Conservation (phyloP, 345 rosid genomes). For the Kandelia obovata region DNA sequence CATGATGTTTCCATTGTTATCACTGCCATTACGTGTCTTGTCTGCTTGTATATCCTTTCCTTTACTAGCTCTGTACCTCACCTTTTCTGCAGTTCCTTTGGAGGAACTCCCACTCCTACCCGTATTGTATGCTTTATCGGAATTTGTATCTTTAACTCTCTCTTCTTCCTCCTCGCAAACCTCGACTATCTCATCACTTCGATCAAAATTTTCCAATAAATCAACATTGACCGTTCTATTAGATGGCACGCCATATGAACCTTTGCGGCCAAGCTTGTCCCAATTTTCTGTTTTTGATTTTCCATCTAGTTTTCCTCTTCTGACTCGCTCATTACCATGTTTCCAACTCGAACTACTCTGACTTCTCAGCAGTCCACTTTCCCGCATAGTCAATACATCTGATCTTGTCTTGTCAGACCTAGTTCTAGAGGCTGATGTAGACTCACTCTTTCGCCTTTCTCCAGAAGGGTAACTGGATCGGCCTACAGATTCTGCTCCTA, state of each 20-base stretch:
- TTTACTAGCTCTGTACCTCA: conserved; percentile 12
- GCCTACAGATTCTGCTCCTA: conserved; percentile 22
- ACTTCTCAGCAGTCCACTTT: conserved; percentile 26
- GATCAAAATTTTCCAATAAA: conserved; percentile 15
- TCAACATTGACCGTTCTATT: conserved; percentile 6
- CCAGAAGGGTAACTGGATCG: conserved; percentile 16
- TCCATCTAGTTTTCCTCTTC: conserved; percentile 31
- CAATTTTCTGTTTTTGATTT: conserved; percentile 14
- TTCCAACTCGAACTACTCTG: conserved; percentile 21
- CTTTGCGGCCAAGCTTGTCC: conserved; percentile 16
- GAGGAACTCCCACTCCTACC: conserved; percentile 21
- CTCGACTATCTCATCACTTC: conserved; percentile 41
- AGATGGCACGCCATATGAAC: conserved; percentile 19
- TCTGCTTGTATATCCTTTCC: conserved; percentile 24
- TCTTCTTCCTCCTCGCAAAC: conserved; percentile 28
- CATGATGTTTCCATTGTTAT: conserved; percentile 27
- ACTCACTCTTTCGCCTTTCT: conserved; percentile 20
- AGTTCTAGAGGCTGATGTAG: conserved; percentile 26
- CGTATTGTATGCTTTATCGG: conserved; percentile 22
- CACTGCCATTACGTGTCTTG: conserved; percentile 1
- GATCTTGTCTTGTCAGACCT: conserved; percentile 42
- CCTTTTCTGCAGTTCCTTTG: conserved; percentile 11
- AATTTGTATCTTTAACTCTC: conserved; percentile 30
- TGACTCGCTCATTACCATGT: conserved; percentile 29
- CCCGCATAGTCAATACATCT: conserved; percentile 26